phyloP scores from a whole-genome alignment of 1,139 yeast genomes.

The Geotrichum carabidarum region DNA sequence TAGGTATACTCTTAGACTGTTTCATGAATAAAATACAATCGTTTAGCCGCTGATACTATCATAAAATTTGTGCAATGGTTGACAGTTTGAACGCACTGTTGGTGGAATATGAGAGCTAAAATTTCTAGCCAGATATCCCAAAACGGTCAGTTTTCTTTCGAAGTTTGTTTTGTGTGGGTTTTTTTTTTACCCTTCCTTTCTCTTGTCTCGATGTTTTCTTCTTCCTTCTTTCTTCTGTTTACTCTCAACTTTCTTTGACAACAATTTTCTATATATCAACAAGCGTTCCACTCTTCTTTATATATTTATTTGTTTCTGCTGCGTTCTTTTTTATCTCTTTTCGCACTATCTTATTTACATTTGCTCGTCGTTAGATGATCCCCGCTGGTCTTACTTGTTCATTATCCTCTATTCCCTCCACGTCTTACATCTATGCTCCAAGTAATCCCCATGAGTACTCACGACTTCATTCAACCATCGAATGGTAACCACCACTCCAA shows the following conservation, averaged over 20 bases:
- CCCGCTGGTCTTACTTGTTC: background rate
- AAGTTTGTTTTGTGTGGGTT: background rate
- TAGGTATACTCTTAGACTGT: too few relatives aligned
- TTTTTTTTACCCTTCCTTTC: background rate
- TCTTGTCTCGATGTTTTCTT: background rate
- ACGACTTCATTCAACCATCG: constrained; percentile 1
- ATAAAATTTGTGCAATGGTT: too few relatives aligned
- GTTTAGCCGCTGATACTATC: too few relatives aligned
- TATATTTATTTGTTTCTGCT: background rate
- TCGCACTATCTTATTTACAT: background rate
- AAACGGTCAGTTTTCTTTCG: background rate
- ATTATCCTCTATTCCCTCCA: background rate
- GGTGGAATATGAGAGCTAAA: background rate
- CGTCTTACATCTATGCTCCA: constrained; percentile 10
- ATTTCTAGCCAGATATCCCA: background rate
- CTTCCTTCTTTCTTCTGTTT: background rate
- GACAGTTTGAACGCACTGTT: too few relatives aligned
- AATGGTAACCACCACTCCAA: constrained; percentile 33
- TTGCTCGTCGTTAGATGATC: constrained; percentile 1
- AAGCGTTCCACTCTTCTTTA: background rate
- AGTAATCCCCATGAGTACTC: constrained; percentile 15
- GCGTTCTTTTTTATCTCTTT: background rate
- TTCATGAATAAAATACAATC: too few relatives aligned
- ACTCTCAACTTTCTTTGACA: background rate
- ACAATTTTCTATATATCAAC: background rate